These are phyloP conservation scores for Lactarius akahatsu DNA, from an alignment of 768 basidiomycete species.

Conservation along the genomic window DNA sequence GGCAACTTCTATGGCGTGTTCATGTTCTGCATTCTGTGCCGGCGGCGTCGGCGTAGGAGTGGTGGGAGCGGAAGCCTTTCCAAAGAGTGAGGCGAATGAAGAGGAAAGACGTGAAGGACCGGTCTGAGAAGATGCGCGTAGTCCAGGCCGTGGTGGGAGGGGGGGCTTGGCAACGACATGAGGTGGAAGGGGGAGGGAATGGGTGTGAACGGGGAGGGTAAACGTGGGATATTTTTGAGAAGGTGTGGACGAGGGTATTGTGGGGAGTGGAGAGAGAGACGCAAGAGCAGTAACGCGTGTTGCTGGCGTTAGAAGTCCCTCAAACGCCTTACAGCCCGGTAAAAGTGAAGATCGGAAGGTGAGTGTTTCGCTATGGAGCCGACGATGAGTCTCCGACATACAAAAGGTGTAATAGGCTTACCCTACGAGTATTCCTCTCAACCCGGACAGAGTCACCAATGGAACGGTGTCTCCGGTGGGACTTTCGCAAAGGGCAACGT, in stretches of 20 bases:
- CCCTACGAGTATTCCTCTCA: conserved; percentile 69
- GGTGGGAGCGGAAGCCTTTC: conserved; percentile 23
- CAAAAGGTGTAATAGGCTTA: conserved; percentile 37
- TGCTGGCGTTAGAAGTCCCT: conserved; percentile 39
- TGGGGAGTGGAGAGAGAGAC: conserved; percentile 56
- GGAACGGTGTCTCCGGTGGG: conserved; percentile 46
- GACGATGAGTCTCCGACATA: conserved; percentile 17
- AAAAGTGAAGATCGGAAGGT: conserved; percentile 47
- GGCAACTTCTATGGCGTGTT: conserved; percentile 51
- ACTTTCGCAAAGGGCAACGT: conserved; percentile 66
- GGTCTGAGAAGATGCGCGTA: conserved; percentile 27
- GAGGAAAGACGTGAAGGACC: conserved; percentile 31
- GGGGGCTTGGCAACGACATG: conserved; percentile 31
- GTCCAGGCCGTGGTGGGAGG: conserved; percentile 36
- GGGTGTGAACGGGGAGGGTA: conserved; percentile 42
- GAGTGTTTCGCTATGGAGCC: conserved; percentile 36
- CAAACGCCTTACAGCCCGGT: conserved; percentile 43
- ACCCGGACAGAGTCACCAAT: conserved; percentile 78
- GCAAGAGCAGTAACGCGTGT: conserved; percentile 41
- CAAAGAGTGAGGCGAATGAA: conserved; percentile 31
- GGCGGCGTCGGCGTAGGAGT: conserved; percentile 25
- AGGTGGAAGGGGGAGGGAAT: conserved; percentile 37
- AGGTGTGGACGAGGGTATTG: conserved; percentile 33
- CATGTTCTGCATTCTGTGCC: conserved; percentile 31
- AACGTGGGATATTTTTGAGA: conserved; percentile 49